Percentiles rank a stretch among this genome's conserved stretches.
These are phyloP conservation scores for Apiospora hydei DNA, from an alignment of 2,329 filamentous ascomycete genomes.

Conservation along the genomic window DNA sequence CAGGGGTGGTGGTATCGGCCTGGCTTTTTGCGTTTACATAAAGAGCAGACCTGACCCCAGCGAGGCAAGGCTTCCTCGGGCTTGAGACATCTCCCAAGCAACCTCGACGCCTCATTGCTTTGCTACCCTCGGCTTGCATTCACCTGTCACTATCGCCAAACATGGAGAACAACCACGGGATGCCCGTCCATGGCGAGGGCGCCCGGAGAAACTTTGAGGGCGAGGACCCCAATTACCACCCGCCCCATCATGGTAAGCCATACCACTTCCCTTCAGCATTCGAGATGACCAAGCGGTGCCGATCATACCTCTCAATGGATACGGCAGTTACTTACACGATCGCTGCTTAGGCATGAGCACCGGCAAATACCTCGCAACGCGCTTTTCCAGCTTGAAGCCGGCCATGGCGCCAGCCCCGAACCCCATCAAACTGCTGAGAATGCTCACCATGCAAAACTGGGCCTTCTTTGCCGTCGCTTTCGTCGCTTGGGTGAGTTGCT, in stretches of 20 bases:
- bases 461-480: constrained; percentile 63
- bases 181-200: not conserved
- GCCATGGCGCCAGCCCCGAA: constrained; percentile 62
- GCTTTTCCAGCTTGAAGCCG: constrained; percentile 63
- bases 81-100: not conserved
- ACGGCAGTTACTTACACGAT: not conserved
- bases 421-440: constrained; percentile 56
- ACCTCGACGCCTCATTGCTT: not conserved
- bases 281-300: not conserved
- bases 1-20: not conserved
- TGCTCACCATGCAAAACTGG: constrained; percentile 60
- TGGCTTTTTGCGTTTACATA: not conserved
- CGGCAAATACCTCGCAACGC: constrained; percentile 56
- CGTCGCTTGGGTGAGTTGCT: constrained; percentile 58
- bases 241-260: constrained; percentile 60
- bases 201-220: constrained; percentile 12
- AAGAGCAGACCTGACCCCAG: not conserved
- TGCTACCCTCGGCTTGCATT: not conserved
- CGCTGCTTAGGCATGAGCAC: constrained; percentile 18
- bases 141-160: constrained; percentile 7
- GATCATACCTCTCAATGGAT: not conserved
- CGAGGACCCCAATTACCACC: constrained; percentile 37
- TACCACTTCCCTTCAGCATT: not conserved
- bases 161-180: constrained; percentile 1
- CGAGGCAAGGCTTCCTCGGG: not conserved